phyloP scores from a whole-genome alignment of 2,329 filamentous ascomycete species.

The Microsporum ferrugineum region DNA sequence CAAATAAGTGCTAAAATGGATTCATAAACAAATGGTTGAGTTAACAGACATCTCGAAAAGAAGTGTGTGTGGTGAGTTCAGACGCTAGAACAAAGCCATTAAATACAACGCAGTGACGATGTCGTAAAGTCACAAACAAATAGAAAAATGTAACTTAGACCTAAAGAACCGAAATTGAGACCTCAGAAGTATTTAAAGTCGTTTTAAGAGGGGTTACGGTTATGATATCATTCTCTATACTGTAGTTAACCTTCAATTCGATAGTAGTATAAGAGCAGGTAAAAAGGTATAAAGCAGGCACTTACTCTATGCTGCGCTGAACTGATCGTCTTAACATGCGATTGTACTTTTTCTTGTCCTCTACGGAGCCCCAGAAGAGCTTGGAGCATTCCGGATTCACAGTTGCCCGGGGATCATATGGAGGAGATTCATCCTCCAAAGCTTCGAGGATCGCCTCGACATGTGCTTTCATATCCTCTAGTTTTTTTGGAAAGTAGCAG shows the following conservation, averaged over 20 bases:
- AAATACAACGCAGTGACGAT: background rate
- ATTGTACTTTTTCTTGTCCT: constrained; percentile 76
- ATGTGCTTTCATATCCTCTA: constrained; percentile 70
- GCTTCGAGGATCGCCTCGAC: constrained; percentile 70
- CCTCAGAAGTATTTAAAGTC: background rate
- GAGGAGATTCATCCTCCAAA: constrained; percentile 77
- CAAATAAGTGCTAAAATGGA: background rate
- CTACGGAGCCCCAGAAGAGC: constrained; percentile 70
- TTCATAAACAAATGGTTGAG: background rate
- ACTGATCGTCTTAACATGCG: constrained; percentile 68
- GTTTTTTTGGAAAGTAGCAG: constrained; percentile 63
- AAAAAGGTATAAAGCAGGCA: background rate
- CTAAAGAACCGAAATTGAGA: background rate
- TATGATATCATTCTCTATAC: background rate
- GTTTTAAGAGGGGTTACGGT: background rate
- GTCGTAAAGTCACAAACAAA: background rate
- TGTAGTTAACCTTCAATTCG: background rate
- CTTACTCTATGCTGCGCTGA: constrained; percentile 33
- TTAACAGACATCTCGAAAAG: background rate
- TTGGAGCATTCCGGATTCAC: constrained; percentile 78
- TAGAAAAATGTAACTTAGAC: background rate
- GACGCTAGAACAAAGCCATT: background rate
- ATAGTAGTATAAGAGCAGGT: background rate
- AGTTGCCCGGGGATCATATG: constrained; percentile 79
- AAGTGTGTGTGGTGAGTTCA: background rate